Evolutionary conservation across 2,329 filamentous ascomycete genomes (phyloP), one percentile per base, ranked within the genome.

Genomic region (Sarocladium brachiariae): DNA sequence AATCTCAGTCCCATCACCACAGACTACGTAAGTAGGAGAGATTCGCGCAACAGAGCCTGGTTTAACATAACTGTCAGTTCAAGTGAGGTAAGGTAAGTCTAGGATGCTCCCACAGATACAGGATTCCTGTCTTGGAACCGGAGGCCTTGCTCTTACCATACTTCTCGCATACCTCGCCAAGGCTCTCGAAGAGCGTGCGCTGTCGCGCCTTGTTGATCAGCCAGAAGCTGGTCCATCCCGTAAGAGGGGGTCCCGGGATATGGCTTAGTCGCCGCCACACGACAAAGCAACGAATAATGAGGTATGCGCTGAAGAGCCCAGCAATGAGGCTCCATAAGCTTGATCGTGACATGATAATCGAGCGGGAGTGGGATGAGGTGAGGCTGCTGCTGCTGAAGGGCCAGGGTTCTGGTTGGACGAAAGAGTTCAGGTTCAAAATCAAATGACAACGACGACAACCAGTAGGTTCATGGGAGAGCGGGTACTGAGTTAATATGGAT

Each of bases 151-250:
- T 34, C 37, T 33, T 18, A 52, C 50, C 50, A 25, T 41, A 39
- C 34, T 34, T 8, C 27, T 49, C 25, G 24, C 21, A 41, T 4
- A 52, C 43, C n/a, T 43, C 11, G n/a, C 50, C 37, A 14, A 52
- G 43, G 11, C 25, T 19, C 13, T 49, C 34, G 31, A 49, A 52
- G 14, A 43, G 13, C 30, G n/a, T 23, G 18, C 34, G 33, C 24
- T 35, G 43, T 34, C 33, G 49, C 16, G 45, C 41, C 43, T 41
- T 39, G 11, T 54, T 50, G 11, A 66, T 58, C 43, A 66, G 51
- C 64, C 63, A 66, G 19, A 61, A 23, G 30, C 61, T 58, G 10
- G 63, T 58, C 57, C 57, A 63, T n/a, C 52, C 54, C 2, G 63
- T 57, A 52, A 54, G 51, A 19, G 51, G 52, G 2, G 64, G 62